A percentile compares a stretch with the other conserved stretches of the same genome.
Conservation (phyloP, 331 rosid genomes). For the Spiraea crenata region DNA sequence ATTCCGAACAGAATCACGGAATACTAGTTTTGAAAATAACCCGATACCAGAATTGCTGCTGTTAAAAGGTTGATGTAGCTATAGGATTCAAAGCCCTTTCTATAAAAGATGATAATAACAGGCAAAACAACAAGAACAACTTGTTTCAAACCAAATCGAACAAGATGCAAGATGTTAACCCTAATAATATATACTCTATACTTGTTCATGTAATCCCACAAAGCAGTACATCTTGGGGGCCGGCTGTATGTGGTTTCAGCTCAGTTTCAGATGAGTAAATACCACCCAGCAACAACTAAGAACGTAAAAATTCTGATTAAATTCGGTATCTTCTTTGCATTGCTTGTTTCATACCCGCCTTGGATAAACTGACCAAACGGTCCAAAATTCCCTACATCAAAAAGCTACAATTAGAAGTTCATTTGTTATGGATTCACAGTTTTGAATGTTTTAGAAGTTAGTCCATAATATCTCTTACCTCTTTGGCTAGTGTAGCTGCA, state of each 20-base stretch:
- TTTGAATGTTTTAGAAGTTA: not conserved
- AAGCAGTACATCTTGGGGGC: not conserved
- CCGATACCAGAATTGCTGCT: no score
- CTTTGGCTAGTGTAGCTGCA: slow-evolving; percentile 57
- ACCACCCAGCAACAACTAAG: slow-evolving; percentile 18
- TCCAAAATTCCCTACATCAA: slow-evolving; percentile 38
- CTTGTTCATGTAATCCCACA: not conserved
- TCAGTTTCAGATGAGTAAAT: slow-evolving; percentile 9
- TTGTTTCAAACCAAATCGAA: not conserved
- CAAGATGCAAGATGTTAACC: not conserved
- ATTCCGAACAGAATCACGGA: no score
- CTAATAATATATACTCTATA: no score
- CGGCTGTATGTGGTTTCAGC: not conserved
- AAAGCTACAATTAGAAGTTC: not conserved
- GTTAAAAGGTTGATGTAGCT: not conserved
- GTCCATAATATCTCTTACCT: slow-evolving; percentile 40
- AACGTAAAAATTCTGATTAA: slow-evolving; percentile 15
- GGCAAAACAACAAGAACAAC: not conserved
- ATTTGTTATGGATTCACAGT: not conserved
- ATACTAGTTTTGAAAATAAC: no score
- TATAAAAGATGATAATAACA: no score
- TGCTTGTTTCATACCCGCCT: slow-evolving; percentile 33
- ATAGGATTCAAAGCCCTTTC: no score
- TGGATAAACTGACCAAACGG: slow-evolving; percentile 41
- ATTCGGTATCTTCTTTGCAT: slow-evolving; percentile 25